Base-by-base conservation (phyloP, 2,329 filamentous ascomycete genomes). In the Phaeophleospora eucalypticola region DNA sequence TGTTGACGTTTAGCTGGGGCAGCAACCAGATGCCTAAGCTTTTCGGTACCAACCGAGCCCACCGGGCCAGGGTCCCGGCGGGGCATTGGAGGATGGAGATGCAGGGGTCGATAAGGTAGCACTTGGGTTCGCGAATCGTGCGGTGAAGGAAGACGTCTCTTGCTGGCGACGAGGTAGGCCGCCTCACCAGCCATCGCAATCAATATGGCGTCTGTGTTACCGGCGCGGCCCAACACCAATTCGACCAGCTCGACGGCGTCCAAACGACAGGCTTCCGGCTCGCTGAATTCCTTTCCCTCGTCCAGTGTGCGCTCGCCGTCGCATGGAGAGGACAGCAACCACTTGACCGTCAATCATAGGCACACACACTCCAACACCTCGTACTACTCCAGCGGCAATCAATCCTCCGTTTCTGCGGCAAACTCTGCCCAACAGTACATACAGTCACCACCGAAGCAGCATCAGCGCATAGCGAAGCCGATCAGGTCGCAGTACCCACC, bases 401-500 rank as follows among this genome's bases (percentile, higher is more conserved):
- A 52, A 18, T 52, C 56, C 14, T 46, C 48, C 36, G 41, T 43
- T 24, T 51, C 47, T 32, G 43, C 33, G n/a, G 43, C 42, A 41
- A 42, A 32, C 15, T 44, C 47, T 15, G 38, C 45, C 18, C 24
- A 20, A 2, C 38, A 40, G 8, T 35, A 37, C n/a, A 32, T 40
- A 10, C 52, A 14, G 9, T 44, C 47, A 40, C 47, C 50, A 19
- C 43, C 37, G 32, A 52, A 45, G 43, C 36, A 18, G n/a, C 17
- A 27, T 27, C 38, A 9, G 10, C 51, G 48, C 38, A 43, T 38
- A 20, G 41, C 43, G n/a, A 58, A 54, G 47, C 49, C 60, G 47
- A 62, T 74, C 50, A 70, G 69, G 46, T 72, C 73, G 32, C 74
- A 77, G 53, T 77, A 77, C 53, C 74, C 74, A 16, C 59, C 67